These are phyloP conservation scores for Umbilicus rupestris DNA, from an alignment of 164 flowering plant genomes.

Conservation along the genomic window DNA sequence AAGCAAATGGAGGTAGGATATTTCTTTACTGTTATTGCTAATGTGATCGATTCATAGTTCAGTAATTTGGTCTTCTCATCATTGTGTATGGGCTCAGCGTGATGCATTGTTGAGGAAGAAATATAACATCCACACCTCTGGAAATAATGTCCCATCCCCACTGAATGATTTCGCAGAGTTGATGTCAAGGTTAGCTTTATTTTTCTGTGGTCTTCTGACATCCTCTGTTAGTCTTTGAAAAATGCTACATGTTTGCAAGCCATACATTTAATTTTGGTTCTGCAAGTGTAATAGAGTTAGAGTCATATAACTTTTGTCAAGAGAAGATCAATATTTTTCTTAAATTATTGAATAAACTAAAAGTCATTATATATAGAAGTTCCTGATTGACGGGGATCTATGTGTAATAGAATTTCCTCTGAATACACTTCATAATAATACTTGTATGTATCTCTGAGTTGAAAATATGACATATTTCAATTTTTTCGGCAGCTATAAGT, in stretches of 20 bases:
- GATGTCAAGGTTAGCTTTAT: conserved; percentile 41
- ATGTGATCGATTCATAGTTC: background rate
- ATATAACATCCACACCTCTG: conserved; percentile 64
- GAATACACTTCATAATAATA: background rate
- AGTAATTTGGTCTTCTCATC: background rate
- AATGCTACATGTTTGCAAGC: background rate
- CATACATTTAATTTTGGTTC: background rate
- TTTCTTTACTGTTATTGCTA: background rate
- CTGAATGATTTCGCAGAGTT: conserved; percentile 56
- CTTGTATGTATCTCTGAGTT: background rate
- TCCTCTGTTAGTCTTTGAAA: no score
- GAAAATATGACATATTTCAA: conserved; percentile 1
- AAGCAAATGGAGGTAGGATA: conserved; percentile 62
- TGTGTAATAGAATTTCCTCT: background rate
- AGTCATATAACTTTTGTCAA: background rate
- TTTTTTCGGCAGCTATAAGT: conserved; percentile 46
- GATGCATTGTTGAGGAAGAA: conserved; percentile 64
- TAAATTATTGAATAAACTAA: background rate
- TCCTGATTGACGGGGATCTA: background rate
- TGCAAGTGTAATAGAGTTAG: background rate
- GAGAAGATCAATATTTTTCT: background rate
- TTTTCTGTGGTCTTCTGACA: background rate
- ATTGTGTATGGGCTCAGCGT: conserved; percentile 27
- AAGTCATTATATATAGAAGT: background rate
- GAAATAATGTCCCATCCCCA: conserved; percentile 68